phyloP scores from a whole-genome alignment of 2,329 filamentous ascomycete genomes.

The Fusarium chaquense region DNA sequence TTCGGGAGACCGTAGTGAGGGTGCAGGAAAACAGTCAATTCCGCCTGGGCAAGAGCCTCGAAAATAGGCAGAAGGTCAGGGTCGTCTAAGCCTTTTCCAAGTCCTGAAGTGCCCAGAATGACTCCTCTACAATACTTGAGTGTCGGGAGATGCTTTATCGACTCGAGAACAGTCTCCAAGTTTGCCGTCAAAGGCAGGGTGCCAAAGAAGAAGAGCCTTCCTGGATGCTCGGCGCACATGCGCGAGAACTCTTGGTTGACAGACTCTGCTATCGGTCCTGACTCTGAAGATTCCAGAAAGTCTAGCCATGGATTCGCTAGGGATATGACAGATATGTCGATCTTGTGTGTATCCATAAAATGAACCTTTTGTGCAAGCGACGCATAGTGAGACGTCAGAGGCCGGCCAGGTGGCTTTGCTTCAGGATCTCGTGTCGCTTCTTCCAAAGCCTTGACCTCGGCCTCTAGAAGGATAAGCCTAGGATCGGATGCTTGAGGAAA shows the following conservation, averaged over 20 bases:
- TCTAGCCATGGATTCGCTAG: slow-evolving; percentile 96
- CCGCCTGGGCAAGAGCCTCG: slow-evolving; percentile 72
- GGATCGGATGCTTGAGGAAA: slow-evolving; percentile 69
- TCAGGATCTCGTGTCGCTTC: slow-evolving; percentile 65
- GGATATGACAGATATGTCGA: slow-evolving; percentile 86
- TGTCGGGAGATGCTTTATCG: slow-evolving; percentile 71
- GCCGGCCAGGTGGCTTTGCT: slow-evolving; percentile 76
- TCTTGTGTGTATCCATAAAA: slow-evolving; percentile 89
- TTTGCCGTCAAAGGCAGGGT: slow-evolving; percentile 81
- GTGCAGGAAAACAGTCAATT: slow-evolving; percentile 83
- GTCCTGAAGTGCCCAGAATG: slow-evolving; percentile 85
- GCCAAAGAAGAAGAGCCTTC: slow-evolving; percentile 84
- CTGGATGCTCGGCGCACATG: slow-evolving; percentile 75
- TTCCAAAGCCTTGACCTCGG: slow-evolving; percentile 61
- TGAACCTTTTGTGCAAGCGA: slow-evolving; percentile 82
- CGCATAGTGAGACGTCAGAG: slow-evolving; percentile 85
- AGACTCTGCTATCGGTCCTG: slow-evolving; percentile 69
- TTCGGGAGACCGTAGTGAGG: slow-evolving; percentile 91
- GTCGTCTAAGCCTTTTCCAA: slow-evolving; percentile 86
- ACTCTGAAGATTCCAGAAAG: slow-evolving; percentile 74
- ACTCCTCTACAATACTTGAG: slow-evolving; percentile 83
- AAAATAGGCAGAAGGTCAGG: slow-evolving; percentile 78
- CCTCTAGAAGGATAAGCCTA: slow-evolving; percentile 73
- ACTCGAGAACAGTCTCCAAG: slow-evolving; percentile 68
- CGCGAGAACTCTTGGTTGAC: slow-evolving; percentile 84